Evolutionary conservation across 208 protist species (phyloP), one percentile per base, ranked within the genome.

Genomic region (Leishmania arabica): DNA sequence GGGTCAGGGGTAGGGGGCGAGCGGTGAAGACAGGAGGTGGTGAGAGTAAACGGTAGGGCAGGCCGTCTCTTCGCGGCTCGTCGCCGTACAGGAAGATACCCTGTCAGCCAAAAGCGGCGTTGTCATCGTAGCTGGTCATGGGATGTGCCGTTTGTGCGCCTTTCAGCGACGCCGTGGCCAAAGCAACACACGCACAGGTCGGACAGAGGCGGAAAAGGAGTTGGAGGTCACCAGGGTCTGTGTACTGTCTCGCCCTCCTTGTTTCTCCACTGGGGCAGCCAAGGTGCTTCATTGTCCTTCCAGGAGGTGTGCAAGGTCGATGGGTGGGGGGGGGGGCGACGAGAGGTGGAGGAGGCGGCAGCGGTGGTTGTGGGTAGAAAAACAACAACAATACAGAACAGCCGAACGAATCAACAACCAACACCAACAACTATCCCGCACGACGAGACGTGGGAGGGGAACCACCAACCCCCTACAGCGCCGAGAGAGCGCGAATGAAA

Each of bases 401-500:
- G 71, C 45, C 49, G 7, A 75, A 60, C n/a, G 9, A 45, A 42
- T 75, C 8, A 31, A 51, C 37, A 75, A 45, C 60, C 71, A 75
- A 27, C 51, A 51, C 45, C 27, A 53, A 42, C n/a, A 31, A 75
- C 34, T 40, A 9, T 40, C 27, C 45, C 24, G 54, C 49, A 37
- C 24, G 51, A 47, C 21, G 1, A 71, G 37, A 71, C 21, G 40
- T 7, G 75, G 56, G 34, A 34, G n/a, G 42, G 47, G 53, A 27
- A 40, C 19, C 19, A 60, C 77, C 24, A 64, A 64, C 27, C 0
- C 58, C 9, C 58, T 64, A 27, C 58, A 31, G 62, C 73, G 19
- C 19, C 75, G 19, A 21, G 72, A 2, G 64, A 53, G 65, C 64
- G 31, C 42, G n/a, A 68, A 66, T 75, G 75, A 80, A 60, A 86